Conservation (phyloP, 106 monocot species). For the Apostasia shenzhenica region DNA sequence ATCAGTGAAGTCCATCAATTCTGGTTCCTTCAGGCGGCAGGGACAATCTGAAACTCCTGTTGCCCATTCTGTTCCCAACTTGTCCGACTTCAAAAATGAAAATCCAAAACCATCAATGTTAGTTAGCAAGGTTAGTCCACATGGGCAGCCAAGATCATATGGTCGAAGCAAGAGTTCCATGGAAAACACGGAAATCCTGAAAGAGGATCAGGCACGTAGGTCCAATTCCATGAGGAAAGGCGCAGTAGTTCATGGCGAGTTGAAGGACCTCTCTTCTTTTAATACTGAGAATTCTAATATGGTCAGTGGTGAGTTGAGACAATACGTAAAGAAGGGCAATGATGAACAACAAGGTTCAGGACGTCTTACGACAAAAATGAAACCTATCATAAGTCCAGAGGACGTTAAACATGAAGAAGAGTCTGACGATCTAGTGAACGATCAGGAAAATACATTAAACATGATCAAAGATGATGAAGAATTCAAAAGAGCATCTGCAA, state of each 20-base stretch:
- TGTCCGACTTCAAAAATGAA: constrained; percentile 71
- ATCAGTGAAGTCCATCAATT: constrained; percentile 27
- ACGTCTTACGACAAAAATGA: constrained; percentile 13
- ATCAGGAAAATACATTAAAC: constrained; percentile 21
- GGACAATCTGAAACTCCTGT: constrained; percentile 49
- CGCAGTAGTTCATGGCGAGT: constrained; percentile 17
- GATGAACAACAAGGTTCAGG: constrained; percentile 24
- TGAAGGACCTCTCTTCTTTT: constrained; percentile 36
- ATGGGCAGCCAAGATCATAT: constrained; percentile 27
- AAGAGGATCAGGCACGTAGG: constrained; percentile 48
- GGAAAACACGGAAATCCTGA: constrained; percentile 46
- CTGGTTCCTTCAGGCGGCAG: constrained; percentile 32
- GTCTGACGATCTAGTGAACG: constrained; percentile 24
- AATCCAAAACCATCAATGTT: constrained; percentile 45
- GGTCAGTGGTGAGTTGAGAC: constrained; percentile 16
- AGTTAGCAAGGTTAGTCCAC: constrained; percentile 20
- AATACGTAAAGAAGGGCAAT: constrained; percentile 43
- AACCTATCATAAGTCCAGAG: constrained; percentile 14
- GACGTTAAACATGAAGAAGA: constrained; percentile 27
- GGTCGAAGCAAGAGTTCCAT: constrained; percentile 55
- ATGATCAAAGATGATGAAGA: constrained; percentile 43
- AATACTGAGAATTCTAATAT: constrained; percentile 36
- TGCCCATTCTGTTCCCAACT: constrained; percentile 67
- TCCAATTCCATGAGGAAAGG: constrained; percentile 58
- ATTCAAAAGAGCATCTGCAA: constrained; percentile 25